phyloP scores from a whole-genome alignment of 163 green algal species.

The Chlorella variabilis region DNA sequence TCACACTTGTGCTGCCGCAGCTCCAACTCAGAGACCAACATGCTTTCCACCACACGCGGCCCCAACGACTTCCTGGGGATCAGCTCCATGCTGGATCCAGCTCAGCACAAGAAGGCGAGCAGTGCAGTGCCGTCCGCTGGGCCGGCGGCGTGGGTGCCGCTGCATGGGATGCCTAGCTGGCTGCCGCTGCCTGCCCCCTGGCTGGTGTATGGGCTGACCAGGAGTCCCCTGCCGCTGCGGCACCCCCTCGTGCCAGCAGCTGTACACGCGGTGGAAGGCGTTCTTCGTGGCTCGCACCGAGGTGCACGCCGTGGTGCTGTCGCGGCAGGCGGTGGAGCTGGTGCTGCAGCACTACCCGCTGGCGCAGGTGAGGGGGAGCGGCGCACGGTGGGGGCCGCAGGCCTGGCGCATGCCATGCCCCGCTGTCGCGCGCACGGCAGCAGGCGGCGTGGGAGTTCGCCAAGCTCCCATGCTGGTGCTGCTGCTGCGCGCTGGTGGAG shows the following conservation, averaged over 20 bases:
- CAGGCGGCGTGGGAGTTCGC: no score
- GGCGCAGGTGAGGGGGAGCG: slow-evolving; percentile 23
- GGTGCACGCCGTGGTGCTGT: slow-evolving; percentile 36
- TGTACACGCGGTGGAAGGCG: slow-evolving; percentile 2
- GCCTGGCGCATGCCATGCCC: no score
- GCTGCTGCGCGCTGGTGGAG: no score
- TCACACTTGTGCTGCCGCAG: background rate
- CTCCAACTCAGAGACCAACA: slow-evolving; percentile 6
- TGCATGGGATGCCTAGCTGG: no score
- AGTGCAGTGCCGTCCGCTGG: background rate
- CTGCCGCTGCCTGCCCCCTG: no score
- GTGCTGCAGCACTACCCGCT: slow-evolving; percentile 55
- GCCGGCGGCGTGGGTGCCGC: background rate
- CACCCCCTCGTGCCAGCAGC: slow-evolving; percentile 3
- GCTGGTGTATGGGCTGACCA: no score
- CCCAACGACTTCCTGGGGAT: slow-evolving; percentile 33
- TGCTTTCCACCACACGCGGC: background rate
- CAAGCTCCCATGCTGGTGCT: no score
- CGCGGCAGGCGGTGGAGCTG: slow-evolving; percentile 25
- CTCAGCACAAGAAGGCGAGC: background rate
- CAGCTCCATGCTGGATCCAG: slow-evolving; percentile 11
- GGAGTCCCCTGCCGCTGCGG: no score
- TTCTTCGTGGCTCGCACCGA: slow-evolving; percentile 14
- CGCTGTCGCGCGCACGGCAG: no score
- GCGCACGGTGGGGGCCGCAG: no score